phyloP scores from a whole-genome alignment of 192 early-diverging fungal species.

The Rhizoclosmatium sp. region DNA sequence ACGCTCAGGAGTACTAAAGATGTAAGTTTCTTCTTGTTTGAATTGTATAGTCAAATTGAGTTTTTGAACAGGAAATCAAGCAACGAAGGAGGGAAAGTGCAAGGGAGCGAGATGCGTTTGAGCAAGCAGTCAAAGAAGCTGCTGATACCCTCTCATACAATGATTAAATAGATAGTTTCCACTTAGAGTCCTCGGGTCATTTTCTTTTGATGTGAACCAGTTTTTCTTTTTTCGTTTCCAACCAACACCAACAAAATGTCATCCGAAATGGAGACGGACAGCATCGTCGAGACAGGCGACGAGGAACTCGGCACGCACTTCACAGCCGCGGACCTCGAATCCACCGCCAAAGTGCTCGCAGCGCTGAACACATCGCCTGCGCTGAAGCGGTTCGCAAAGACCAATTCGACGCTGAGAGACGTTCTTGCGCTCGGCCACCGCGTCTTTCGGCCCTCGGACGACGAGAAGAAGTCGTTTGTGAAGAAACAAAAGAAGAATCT shows the following conservation, averaged over 20 bases:
- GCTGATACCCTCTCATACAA: neutral
- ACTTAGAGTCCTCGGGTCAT: neutral
- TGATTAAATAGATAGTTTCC: neutral
- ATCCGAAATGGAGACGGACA: slow-evolving; percentile 7
- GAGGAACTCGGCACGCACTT: slow-evolving; percentile 27
- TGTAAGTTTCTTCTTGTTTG: neutral
- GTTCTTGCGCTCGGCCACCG: slow-evolving; percentile 40
- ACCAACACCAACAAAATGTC: no score
- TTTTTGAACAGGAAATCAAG: slow-evolving; percentile 8
- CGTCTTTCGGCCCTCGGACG: slow-evolving; percentile 40
- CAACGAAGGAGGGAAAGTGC: neutral
- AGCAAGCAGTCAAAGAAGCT: slow-evolving; percentile 8
- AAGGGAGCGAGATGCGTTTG: neutral
- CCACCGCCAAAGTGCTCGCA: slow-evolving; percentile 46
- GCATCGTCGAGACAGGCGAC: neutral
- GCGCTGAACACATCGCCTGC: slow-evolving; percentile 47
- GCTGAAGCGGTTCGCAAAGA: slow-evolving; percentile 45
- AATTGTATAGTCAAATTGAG: neutral
- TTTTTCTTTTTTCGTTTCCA: slow-evolving; percentile 2
- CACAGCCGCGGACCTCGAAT: slow-evolving; percentile 40
- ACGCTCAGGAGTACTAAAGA: slow-evolving; percentile 28
- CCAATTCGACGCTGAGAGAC: slow-evolving; percentile 22
- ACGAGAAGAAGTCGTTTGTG: slow-evolving; percentile 38
- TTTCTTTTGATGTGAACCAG: neutral
- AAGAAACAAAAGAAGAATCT: slow-evolving; percentile 30